Evolutionary conservation across 2,329 filamentous ascomycete genomes (phyloP), one percentile per base, ranked within the genome.

Genomic region (Fusarium agapanthi): DNA sequence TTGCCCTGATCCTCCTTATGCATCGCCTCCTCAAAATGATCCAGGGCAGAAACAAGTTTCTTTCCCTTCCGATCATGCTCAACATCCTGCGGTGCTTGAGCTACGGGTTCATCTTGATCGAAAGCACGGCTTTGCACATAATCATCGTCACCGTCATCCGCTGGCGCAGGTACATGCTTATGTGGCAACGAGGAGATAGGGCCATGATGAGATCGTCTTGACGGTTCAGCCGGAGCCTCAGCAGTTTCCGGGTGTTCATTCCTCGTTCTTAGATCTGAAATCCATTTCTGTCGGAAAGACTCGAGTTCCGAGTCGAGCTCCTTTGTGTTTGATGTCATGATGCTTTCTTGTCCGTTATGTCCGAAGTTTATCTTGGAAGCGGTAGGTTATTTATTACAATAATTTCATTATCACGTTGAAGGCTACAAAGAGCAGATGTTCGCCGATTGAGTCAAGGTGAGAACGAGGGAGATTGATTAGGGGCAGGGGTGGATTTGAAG

Each of bases 11-110:
- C 89, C 83, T 99, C 96, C 81, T 91, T 95, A 82, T 97, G 93
- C 62, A 97, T 95, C 7, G 95, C 96, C 79, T 89, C 90, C 80
- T 98, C 96, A 77, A 96, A 98, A 81, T 97, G 93, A 76, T 98
- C 96, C 22, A 99, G 83, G 2, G 96, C 96, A 16, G 95, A 93
- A 28, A 86, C 85, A 9, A 93, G 93, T 75, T 92, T 82, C 62
- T 74, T 80, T 16, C 64, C 65, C 24, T 69, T 53, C 2, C 60
- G 50, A 20, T 64, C 69, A 65, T 70, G 70, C 22, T 63, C 58
- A 2, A 48, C 35, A 9, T 74, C 70, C 34, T 69, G 69, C 6
- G 50, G 9, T n/a, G 26, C 28, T 6, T 44, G 71, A 1, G 32
- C 35, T 37, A 57, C 28, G 12, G 69, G 65, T 18, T 77, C 76